Base-by-base conservation (phyloP, 139 green algal genomes). In the Haematococcus lacustris region DNA sequence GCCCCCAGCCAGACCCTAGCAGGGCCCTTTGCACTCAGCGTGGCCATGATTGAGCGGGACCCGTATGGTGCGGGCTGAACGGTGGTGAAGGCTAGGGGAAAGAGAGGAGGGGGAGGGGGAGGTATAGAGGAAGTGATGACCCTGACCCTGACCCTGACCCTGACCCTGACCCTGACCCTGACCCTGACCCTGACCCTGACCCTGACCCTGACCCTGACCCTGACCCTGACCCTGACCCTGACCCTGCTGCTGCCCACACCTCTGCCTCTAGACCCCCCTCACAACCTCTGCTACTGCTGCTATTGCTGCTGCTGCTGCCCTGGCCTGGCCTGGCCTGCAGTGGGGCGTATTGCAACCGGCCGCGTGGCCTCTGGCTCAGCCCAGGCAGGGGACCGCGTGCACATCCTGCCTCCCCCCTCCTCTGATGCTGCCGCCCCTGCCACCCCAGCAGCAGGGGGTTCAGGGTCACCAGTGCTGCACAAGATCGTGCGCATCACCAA, bases 21-120 rank as follows among this genome's bases (percentile, higher is more conserved):
- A 4, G 72, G 66, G 6, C 86, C 87, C 1, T 95, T 96, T 66
- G 37, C 74, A 4, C 86, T 97, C 76, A 81, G 89, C 67, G 90
- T 97, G 57, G 83, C 88, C n/a, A 94, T 97, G 87, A 86, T 92
- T 7, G 90, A 94, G 68, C 75, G 80, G 40, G 91, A 97, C 73
- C 68, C 84, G 17, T 96, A 91, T 62, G 63, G 63, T 69, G 63
- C 2, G 59, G 53, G 4, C 21, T 26, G 25, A 4, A 63, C 21
- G 32, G 23, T 25, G 17, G 23, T 25, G 32, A 63, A 26, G 23
- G 4, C n/a, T 63, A 25, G 17, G 17, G 53, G 17, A 25, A 4
- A 7, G 21, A 30, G n/a, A 7, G 17, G 23, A 30, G 21, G 4
- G 25, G 21, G 21, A 63, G 23, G 32, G 53, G 21, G 21, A n/a